Evolutionary conservation across 257 asterid genomes (phyloP).

Genomic region (Gentiana straminea): DNA sequence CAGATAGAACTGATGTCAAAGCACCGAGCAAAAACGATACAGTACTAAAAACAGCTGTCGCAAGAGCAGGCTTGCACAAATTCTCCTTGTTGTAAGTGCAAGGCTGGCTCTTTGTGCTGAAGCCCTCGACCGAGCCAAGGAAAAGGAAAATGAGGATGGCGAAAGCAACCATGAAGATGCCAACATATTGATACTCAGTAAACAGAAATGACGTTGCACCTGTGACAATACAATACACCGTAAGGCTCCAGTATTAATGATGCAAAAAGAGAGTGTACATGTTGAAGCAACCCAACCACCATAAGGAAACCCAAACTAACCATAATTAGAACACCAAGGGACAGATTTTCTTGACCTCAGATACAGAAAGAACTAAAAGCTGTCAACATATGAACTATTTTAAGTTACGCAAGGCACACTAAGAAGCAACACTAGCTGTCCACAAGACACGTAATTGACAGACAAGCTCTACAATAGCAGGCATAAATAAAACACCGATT

Average conservation of each 20-base stretch:
- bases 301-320: too few relatives aligned
- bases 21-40: conserved; percentile 80
- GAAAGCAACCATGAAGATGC: conserved; percentile 80
- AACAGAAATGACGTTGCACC: conserved; percentile 86
- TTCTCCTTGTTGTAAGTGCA: conserved; percentile 24
- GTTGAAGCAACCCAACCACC: too few relatives aligned
- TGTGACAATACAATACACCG: conserved; percentile 17
- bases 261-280: background rate
- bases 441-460: too few relatives aligned
- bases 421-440: too few relatives aligned
- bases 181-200: conserved; percentile 72
- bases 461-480: too few relatives aligned
- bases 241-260: background rate
- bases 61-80: conserved; percentile 40
- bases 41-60: conserved; percentile 86
- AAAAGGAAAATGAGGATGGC: conserved; percentile 82
- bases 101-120: conserved; percentile 43
- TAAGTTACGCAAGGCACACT: too few relatives aligned
- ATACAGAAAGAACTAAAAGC: too few relatives aligned
- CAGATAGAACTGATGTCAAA: conserved; percentile 69
- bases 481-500: too few relatives aligned
- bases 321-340: too few relatives aligned
- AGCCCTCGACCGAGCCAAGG: conserved; percentile 88
- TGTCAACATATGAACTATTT: too few relatives aligned
- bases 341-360: too few relatives aligned